Percentiles rank a stretch among this genome's conserved stretches.
Conservation (phyloP, 371 early-diverging fungal genomes). For the Apophysomyces ossiformis region DNA sequence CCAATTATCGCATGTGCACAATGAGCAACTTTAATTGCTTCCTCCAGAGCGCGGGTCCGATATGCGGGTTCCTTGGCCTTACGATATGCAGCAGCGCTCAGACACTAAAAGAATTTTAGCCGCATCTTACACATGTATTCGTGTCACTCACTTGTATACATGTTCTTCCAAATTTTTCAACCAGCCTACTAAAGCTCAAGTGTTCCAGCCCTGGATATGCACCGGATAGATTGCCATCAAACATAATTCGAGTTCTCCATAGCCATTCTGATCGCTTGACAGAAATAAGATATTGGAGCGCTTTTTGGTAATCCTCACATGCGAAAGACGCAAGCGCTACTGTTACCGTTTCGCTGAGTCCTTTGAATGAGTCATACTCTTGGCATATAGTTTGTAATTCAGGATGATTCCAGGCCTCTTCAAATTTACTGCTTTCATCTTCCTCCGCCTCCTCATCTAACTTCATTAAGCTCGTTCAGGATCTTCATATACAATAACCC, state of each 20-base stretch:
- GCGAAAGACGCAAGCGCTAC: constrained; percentile 26
- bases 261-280: constrained; percentile 31
- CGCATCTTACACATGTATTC: neutral
- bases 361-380: constrained; percentile 27
- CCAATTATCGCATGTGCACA: constrained; percentile 43
- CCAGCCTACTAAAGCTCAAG: constrained; percentile 23
- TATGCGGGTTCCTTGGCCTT: constrained; percentile 41
- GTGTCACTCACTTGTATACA: constrained; percentile 33
- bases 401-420: constrained; percentile 13
- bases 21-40: constrained; percentile 40
- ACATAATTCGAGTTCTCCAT: constrained; percentile 40
- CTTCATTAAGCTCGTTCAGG: neutral
- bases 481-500: neutral
- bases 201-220: constrained; percentile 26
- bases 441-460: neutral
- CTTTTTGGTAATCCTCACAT: constrained; percentile 18
- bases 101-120: neutral
- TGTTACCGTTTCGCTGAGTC: constrained; percentile 16
- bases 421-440: neutral
- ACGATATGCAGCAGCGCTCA: constrained; percentile 19
- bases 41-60: constrained; percentile 43
- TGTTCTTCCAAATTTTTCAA: constrained; percentile 31
- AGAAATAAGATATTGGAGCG: constrained; percentile 30
- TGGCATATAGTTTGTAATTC: constrained; percentile 22
- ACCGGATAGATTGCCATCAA: constrained; percentile 23